Evolutionary conservation across 148 eudicot species (phyloP), one percentile per base, ranked within the genome.

Genomic region (Nepenthes gracilis): DNA sequence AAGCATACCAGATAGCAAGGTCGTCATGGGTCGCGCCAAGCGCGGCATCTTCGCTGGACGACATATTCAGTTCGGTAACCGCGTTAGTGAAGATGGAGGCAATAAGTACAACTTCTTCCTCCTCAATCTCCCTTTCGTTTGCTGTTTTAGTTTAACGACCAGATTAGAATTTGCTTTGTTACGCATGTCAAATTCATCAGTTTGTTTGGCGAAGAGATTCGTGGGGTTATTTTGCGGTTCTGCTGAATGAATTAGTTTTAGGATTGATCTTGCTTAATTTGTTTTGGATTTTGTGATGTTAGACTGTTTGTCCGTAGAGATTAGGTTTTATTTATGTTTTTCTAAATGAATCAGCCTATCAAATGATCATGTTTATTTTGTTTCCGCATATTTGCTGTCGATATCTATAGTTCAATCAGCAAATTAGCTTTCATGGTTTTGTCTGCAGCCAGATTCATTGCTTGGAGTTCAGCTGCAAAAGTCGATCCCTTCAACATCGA

Each of bases 21-120:
- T 88, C 10, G 85, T 93, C 9, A 93, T 93, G 98, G 88, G 88
- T 34, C 80, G 98, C 6, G 98, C 98, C 45, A 79, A 93, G 47
- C 86, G 98, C 1, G 98, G 98, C 43, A 78, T 93, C 63, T 93
- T 70, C 54, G 98, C 95, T 14, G 98, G 98, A 58, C 88, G 91
- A 38, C 98, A 88, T 73, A 93, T 93, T 75, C 96, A 88, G 76
- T 93, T 62, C 52, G 98, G 98, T 45, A 88, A 85, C 63, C 78
- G 67, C 34, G 72, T 92, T 64, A 88, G 98, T 67, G 94, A 92
- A 70, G 90, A 88, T 62, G 98, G 98, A 10, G 94, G 94, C 54
- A 92, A 92, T 72, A 88, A 81, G 98, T 92, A 57, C 38, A 90
- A 56, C 43, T 32, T 13, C 47, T 47, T 68, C 35, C 43, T 38